Base-by-base conservation (phyloP, 306 rosid species). In the Dryas alaskensis region DNA sequence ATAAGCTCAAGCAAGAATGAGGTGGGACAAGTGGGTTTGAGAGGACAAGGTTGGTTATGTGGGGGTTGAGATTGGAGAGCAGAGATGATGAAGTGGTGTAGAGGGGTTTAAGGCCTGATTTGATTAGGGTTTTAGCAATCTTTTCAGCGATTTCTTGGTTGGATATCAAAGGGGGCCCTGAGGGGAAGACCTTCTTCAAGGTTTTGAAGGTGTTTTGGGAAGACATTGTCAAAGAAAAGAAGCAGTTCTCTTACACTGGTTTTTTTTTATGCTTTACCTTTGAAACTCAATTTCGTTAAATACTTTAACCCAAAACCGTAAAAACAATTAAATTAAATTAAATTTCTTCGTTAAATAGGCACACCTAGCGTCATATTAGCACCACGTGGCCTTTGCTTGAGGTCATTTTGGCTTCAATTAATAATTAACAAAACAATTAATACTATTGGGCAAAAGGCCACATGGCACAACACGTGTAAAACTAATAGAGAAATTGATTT, bases 11-110 rank as follows among this genome's bases (percentile, higher is more conserved):
- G 74, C 87, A 80, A 3, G 80, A 76, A 37, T 39, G 70, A 19
- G 78, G 81, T 12, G 81, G 75, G 55, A 86, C 69, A 52, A 14
- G 31, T 7, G 96, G 87, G 84, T 91, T 45, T 10, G 93, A 85
- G 73, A 89, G 88, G 72, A 93, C 85, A 73, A 64, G 83, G 74
- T 85, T 75, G 5, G 87, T 83, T 31, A 85, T 76, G 8, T 80
- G 68, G 58, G 89, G 72, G 43, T 86, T 84, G 70, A 91, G 81
- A 73, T 73, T 52, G 67, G 89, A 69, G 67, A 85, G 83, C 40
- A 85, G 73, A 60, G 84, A 78, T 7, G 84, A 78, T 7, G 80
- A 83, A 7, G 54, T 58, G 52, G 70, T 47, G 72, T 62, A 52
- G 76, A 82, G 79, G 81, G 72, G 58, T 57, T 75, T 76, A 63